Percentiles rank a stretch among this genome's conserved stretches.
Conservation (phyloP, 345 rosid genomes). For the Bruguiera parviflora region DNA sequence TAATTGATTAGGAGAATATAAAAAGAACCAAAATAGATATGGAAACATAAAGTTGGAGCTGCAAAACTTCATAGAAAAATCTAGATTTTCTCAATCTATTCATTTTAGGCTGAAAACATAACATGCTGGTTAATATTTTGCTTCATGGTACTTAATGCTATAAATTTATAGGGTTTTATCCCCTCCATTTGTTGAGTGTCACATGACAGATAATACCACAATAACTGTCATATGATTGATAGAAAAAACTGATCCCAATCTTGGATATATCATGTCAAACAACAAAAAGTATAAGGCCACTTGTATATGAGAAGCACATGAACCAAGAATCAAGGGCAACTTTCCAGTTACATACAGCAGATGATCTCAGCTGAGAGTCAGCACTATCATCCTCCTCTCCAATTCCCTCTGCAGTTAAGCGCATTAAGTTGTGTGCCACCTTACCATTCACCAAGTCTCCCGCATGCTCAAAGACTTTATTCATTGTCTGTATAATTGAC, state of each 20-base stretch:
- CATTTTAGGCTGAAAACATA: background rate
- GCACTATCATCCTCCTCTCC: conserved; percentile 90
- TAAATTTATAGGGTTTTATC: too few species aligned
- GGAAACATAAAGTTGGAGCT: too few species aligned
- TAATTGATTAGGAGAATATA: background rate
- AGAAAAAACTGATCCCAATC: background rate
- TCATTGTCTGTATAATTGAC: conserved; percentile 65
- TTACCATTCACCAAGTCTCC: conserved; percentile 92
- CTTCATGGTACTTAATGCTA: background rate
- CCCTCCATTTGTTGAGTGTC: too few species aligned
- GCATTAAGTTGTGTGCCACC: conserved; percentile 95
- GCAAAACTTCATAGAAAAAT: background rate
- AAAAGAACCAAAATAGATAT: background rate
- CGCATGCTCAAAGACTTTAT: conserved; percentile 95
- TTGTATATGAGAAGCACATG: background rate
- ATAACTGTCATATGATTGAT: too few species aligned
- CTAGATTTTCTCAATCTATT: background rate
- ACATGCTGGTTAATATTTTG: background rate
- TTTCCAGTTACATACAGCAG: conserved; percentile 67
- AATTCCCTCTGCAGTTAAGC: conserved; percentile 94
- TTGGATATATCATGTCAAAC: background rate
- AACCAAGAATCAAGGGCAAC: conserved; percentile 14
- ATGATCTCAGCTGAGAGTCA: conserved; percentile 82
- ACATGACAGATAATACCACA: too few species aligned
- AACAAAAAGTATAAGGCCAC: background rate